Percentiles rank a stretch among this genome's conserved stretches.
phyloP scores from a whole-genome alignment of 371 early-diverging fungal species.

The Circinella umbellata region DNA sequence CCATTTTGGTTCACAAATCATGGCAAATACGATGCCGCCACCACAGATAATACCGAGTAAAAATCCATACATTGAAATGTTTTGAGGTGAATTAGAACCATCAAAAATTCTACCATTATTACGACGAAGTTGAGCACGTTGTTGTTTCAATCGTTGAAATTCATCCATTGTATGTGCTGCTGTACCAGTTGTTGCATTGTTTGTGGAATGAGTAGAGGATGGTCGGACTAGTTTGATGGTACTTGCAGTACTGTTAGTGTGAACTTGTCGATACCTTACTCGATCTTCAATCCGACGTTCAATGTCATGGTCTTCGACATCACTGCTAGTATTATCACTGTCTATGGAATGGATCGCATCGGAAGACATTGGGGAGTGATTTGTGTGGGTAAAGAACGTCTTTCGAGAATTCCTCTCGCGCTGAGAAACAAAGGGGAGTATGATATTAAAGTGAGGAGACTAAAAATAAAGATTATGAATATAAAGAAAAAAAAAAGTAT shows the following conservation, averaged over 20 bases:
- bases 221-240: slow-evolving; percentile 15
- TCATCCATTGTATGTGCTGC: background rate
- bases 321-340: slow-evolving; percentile 2
- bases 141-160: slow-evolving; percentile 2
- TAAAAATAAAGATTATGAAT: too few relatives aligned
- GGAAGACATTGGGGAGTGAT: background rate
- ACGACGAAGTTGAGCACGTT: background rate
- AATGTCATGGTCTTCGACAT: background rate
- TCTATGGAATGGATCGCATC: slow-evolving; percentile 2
- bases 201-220: slow-evolving; percentile 1
- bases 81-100: slow-evolving; percentile 73
- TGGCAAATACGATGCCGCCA: slow-evolving; percentile 45
- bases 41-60: slow-evolving; percentile 66
- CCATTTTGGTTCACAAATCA: slow-evolving; percentile 9
- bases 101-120: slow-evolving; percentile 60
- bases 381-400: too few relatives aligned
- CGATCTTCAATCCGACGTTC: slow-evolving; percentile 5
- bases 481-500: too few relatives aligned
- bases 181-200: background rate
- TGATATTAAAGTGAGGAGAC: too few relatives aligned
- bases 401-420: too few relatives aligned
- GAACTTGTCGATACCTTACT: background rate
- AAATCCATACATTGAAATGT: slow-evolving; percentile 73
- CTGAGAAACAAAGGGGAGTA: too few relatives aligned
- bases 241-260: background rate